Base-by-base conservation (phyloP, 805 yeast species). In the Starmerella powellii region DNA sequence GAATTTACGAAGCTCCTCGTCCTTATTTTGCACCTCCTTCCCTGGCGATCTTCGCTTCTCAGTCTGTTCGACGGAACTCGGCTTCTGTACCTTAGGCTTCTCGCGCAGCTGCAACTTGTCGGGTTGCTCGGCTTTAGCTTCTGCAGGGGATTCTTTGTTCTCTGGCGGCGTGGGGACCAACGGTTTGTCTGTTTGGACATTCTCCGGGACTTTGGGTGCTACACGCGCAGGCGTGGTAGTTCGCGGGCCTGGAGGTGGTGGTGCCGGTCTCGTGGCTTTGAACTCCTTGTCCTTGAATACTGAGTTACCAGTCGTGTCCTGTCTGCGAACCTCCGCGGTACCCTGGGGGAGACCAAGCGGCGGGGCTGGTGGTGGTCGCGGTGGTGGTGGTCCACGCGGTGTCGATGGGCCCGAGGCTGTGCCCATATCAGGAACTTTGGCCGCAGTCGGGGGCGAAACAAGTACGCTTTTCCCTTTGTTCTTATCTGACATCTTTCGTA, bases 341-440 rank as follows among this genome's bases (percentile, higher is more conserved):
- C 28, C 26, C 6, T 29, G 37, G 3, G 58, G 54, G 11, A 59
- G 63, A 1, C 63, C 64, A 13, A 62, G 63, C 48, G 68, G 69
- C 52, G 68, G 72, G 54, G 63, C 68, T 41, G 65, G 65, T 3
- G 64, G 61, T 1, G 65, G 65, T 18, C 65, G 48, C 1, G 65
- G 64, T 2, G 65, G 64, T 4, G 65, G 62, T 1, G 63, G 55
- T 4, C 54, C 56, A n/a, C 47, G 39, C 13, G 54, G 53, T 19
- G 52, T 43, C 3, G 50, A 6, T 2, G 41, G 16, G 1, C 17
- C 11, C 5, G 13, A 6, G 3, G 15, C 29, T 18, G 24, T n/a
- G 3, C 24, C 3, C 20, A 17, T 29, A 6, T 15, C 29, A 32
- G 31, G 10, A 2, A 12, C 35, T 16, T 2, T 19, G 16, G 27